Base-by-base conservation (phyloP, 1,284 basidiomycete genomes). In the Ganoderma resinaceum region DNA sequence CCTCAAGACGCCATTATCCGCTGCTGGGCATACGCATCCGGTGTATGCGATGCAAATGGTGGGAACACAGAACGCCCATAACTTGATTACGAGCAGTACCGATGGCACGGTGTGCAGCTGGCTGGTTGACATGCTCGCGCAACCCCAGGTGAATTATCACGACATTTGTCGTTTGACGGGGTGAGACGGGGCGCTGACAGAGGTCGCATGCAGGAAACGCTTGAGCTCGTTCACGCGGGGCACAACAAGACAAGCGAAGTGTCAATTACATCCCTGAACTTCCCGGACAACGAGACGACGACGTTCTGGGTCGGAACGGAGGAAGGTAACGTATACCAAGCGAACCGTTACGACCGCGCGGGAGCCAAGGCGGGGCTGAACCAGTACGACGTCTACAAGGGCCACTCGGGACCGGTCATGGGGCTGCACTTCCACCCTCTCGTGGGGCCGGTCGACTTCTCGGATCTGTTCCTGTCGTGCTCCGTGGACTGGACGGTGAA, bases 11-110 rank as follows among this genome's bases (percentile, higher is more conserved):
- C 98, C 98, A 0, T 82, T 99, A 57, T 97, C 95, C 7, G 95
- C 96, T 2, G 91, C 94, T 35, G 97, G 98, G 0, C 98, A 99
- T 78, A 99, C 97, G 2, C 97, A 99, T 80, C 98, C 98, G 1
- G 96, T 99, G 52, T 99, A 99, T 82, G 93, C 94, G 0, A 96
- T 99, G 89, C 92, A 95, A 75, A 95, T 98, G 89, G 94, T 99
- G 29, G 98, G 98, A 12, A 98, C 97, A 3, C 97, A 98, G 78
- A 98, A 99, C 78, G 98, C 98, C 5, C 96, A 99, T 80, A 98
- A 97, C 77, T 83, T 99, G 66, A 95, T 99, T 67, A 96, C 96
- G 20, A 95, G 94, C 72, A 96, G 94, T 72, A 98, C 97, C 1
- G 98, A 99, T 78, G 98, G 98, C 0, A 93, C 93, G 29, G 94